Evolutionary conservation across 2,329 filamentous ascomycete species (phyloP).

Genomic region (Cercospora sp.): DNA sequence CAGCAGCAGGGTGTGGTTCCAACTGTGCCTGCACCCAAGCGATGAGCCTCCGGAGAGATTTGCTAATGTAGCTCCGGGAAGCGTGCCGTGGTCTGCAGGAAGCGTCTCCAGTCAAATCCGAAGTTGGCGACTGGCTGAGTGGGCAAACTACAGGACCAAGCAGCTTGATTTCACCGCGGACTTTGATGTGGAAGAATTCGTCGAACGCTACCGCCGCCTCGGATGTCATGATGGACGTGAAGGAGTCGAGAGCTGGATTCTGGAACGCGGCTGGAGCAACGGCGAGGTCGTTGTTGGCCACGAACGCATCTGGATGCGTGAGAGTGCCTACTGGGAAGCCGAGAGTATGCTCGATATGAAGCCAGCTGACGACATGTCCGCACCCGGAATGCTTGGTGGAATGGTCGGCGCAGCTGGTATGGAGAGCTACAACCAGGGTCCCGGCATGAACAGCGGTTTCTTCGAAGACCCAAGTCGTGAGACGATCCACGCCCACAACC

Average conservation of each 20-base stretch:
- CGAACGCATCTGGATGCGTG: conserved; percentile 93
- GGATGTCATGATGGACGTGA: conserved; percentile 89
- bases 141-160: conserved; percentile 90
- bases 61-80: conserved; percentile 68
- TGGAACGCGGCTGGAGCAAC: conserved; percentile 97
- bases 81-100: conserved; percentile 89
- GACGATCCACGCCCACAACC: conserved; percentile 63
- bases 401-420: conserved; percentile 60
- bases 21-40: conserved; percentile 85
- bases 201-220: conserved; percentile 74
- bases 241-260: conserved; percentile 88
- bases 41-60: conserved; percentile 78
- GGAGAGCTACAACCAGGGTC: conserved; percentile 66
- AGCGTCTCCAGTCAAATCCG: conserved; percentile 89
- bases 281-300: conserved; percentile 89
- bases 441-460: conserved; percentile 43
- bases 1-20: conserved; percentile 92
- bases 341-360: conserved; percentile 94
- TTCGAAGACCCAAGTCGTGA: conserved; percentile 59
- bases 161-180: conserved; percentile 94
- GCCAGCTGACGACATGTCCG: conserved; percentile 52
- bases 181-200: conserved; percentile 92
- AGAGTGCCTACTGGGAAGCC: conserved; percentile 95
- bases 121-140: conserved; percentile 90
- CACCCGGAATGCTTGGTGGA: conserved; percentile 47